A percentile compares a stretch with the other conserved stretches of the same genome.
Evolutionary conservation across 148 eudicot genomes (phyloP).

Genomic region (Vaccinium macrocarpon): DNA sequence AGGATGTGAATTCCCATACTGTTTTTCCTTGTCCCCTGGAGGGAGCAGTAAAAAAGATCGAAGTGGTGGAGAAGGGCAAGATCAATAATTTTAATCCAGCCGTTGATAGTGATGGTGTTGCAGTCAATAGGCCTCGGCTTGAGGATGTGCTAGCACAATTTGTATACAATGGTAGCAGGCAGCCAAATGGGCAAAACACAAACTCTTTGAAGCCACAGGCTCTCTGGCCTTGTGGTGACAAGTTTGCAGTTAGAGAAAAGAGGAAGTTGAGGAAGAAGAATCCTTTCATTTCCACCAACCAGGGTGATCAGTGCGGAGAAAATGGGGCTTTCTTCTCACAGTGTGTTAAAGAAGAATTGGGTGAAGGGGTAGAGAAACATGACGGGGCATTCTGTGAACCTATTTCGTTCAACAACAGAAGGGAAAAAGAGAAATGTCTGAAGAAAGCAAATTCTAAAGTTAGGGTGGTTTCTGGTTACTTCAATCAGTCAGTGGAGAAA

Average conservation of each 20-base stretch:
- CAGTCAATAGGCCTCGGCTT: conserved; percentile 1
- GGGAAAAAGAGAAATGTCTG: not conserved
- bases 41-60: not conserved
- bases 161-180: conserved; percentile 25
- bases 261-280: not conserved
- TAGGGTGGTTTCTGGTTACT: not conserved
- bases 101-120: not conserved
- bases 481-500: not conserved
- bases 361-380: not conserved
- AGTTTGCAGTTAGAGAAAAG: not conserved
- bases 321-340: conserved; percentile 1
- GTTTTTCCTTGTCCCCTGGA: not conserved
- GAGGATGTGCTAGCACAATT: conserved; percentile 35
- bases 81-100: not conserved
- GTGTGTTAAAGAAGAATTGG: not conserved
- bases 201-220: not conserved
- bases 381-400: not conserved
- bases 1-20: not conserved
- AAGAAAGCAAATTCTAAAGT: not conserved
- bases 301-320: not conserved
- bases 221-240: conserved; percentile 5
- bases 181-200: conserved; percentile 1
- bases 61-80: not conserved
- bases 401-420: not conserved
- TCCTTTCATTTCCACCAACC: not conserved